A percentile compares a stretch with the other conserved stretches of the same genome.
Evolutionary conservation across 1,284 basidiomycete genomes (phyloP).

Genomic region (Rhodotorula sp.): DNA sequence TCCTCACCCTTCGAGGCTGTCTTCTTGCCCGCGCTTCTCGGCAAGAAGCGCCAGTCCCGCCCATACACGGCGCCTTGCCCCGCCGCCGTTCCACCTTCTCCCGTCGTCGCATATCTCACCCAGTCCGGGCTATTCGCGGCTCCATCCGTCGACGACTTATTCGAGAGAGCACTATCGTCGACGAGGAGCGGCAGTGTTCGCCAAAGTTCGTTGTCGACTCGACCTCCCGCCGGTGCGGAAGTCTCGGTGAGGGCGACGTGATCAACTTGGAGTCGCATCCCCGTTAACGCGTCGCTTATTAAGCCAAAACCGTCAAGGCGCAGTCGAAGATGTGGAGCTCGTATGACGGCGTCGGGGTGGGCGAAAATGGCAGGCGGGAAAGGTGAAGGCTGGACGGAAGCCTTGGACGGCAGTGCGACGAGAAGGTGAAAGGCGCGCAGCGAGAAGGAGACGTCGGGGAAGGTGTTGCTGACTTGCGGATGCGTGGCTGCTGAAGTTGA

Average conservation of each 20-base stretch:
- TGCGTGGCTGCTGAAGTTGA: too few species aligned
- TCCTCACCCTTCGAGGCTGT: too few species aligned
- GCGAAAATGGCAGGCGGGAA: not conserved
- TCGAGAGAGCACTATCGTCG: not conserved
- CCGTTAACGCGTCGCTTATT: slow-evolving; percentile 2
- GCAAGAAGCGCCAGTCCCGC: slow-evolving; percentile 2
- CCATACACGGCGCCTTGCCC: slow-evolving; percentile 39
- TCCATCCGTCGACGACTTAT: not conserved
- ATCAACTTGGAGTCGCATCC: slow-evolving; percentile 46
- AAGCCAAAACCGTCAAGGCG: slow-evolving; percentile 44
- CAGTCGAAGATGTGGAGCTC: slow-evolving; percentile 47
- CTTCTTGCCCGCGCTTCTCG: not conserved
- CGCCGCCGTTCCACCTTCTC: slow-evolving; percentile 9
- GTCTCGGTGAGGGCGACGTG: slow-evolving; percentile 43
- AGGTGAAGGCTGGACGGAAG: slow-evolving; percentile 1
- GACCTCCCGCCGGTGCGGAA: not conserved
- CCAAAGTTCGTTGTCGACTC: slow-evolving; percentile 29
- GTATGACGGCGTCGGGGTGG: slow-evolving; percentile 41
- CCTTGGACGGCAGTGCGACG: not conserved
- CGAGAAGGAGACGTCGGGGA: not conserved
- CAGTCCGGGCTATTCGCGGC: not conserved
- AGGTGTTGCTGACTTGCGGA: not conserved
- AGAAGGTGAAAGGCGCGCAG: not conserved
- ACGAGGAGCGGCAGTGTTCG: slow-evolving; percentile 11
- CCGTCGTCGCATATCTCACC: not conserved